A percentile compares a stretch with the other conserved stretches of the same genome.
Conservation (phyloP, 192 early-diverging fungal genomes). For the Backusella tuberculispora region DNA sequence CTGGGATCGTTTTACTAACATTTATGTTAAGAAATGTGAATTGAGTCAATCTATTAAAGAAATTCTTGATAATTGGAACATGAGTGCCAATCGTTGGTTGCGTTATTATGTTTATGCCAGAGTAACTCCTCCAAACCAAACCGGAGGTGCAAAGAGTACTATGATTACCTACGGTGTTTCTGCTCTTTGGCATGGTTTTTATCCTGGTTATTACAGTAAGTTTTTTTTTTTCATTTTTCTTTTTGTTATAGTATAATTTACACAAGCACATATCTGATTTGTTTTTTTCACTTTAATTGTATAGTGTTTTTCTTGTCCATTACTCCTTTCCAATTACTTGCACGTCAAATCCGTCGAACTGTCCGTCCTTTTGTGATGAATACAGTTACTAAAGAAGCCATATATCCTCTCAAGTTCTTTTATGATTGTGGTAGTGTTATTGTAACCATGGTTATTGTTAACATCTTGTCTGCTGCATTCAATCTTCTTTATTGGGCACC, state of each 20-base stretch:
- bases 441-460: neutral
- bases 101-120: slow-evolving; percentile 84
- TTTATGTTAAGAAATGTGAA: slow-evolving; percentile 77
- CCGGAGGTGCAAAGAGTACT: slow-evolving; percentile 58
- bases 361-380: slow-evolving; percentile 2
- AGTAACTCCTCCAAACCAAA: slow-evolving; percentile 47
- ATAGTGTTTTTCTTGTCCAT: slow-evolving; percentile 5
- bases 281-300: neutral
- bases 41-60: slow-evolving; percentile 74
- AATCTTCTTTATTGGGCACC: slow-evolving; percentile 4
- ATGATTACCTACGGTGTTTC: slow-evolving; percentile 80
- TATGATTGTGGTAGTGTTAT: neutral
- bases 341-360: neutral
- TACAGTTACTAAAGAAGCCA: neutral
- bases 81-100: slow-evolving; percentile 87
- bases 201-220: slow-evolving; percentile 81
- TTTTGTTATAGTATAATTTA: neutral
- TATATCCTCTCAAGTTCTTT: neutral
- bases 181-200: slow-evolving; percentile 98
- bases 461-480: neutral
- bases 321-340: neutral
- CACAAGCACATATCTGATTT: neutral
- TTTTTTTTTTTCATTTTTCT: neutral
- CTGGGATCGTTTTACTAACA: slow-evolving; percentile 83
- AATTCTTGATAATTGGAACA: slow-evolving; percentile 88